These are phyloP conservation scores for Carex cristatella DNA, from an alignment of 176 grass and related monocot species.

Conservation along the genomic window DNA sequence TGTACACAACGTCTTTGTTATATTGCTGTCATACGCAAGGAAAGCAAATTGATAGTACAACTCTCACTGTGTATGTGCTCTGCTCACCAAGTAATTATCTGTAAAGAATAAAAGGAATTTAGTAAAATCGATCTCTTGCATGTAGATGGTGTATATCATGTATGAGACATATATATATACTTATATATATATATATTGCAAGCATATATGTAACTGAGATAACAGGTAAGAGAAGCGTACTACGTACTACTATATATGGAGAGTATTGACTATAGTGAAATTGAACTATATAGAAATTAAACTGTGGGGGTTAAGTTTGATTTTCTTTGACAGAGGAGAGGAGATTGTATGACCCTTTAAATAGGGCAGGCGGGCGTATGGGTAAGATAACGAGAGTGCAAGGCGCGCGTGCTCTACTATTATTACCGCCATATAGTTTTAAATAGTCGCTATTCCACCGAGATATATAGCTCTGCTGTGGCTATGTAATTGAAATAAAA, in stretches of 20 bases:
- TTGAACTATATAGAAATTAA: neutral
- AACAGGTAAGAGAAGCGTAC: neutral
- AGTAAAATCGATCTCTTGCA: neutral
- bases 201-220: neutral
- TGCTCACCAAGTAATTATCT: neutral
- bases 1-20: neutral
- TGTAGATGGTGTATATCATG: neutral
- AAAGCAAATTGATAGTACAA: neutral
- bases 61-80: constrained; percentile 15
- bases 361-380: constrained; percentile 13
- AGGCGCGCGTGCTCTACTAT: neutral
- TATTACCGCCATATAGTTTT: neutral
- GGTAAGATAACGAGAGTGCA: neutral
- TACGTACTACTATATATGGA: neutral
- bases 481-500: neutral
- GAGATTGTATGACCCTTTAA: constrained; percentile 18
- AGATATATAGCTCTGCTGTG: neutral
- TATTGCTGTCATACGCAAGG: neutral
- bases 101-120: constrained; percentile 9
- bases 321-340: constrained; percentile 12
- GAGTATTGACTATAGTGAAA: neutral
- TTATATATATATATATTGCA: neutral
- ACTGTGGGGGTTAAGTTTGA: neutral
- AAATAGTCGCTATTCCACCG: neutral
- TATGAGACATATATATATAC: neutral